These are phyloP conservation scores for Mortierella sp. DNA, from an alignment of 371 early-diverging fungal species.

Conservation along the genomic window DNA sequence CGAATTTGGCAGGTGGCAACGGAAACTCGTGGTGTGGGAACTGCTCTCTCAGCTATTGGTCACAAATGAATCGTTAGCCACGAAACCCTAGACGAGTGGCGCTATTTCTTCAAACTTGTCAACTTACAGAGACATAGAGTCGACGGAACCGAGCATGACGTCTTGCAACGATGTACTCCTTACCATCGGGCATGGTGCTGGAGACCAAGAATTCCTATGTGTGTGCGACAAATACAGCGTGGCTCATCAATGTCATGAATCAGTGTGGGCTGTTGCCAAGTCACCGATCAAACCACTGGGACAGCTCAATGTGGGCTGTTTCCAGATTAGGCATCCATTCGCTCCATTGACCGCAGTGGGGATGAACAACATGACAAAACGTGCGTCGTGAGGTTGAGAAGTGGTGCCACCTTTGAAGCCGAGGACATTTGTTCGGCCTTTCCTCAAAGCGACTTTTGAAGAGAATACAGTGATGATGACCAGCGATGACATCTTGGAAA, in stretches of 20 bases:
- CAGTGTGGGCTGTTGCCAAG: background rate
- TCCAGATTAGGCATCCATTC: too few relatives aligned
- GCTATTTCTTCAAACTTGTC: too few relatives aligned
- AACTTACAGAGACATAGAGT: conserved; percentile 33
- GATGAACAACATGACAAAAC: too few relatives aligned
- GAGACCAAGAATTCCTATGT: conserved; percentile 35
- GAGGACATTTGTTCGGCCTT: too few relatives aligned
- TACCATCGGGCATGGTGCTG: conserved; percentile 27
- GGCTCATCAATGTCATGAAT: too few relatives aligned
- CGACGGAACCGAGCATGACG: conserved; percentile 35
- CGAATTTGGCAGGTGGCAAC: conserved; percentile 30
- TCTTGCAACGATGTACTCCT: conserved; percentile 32
- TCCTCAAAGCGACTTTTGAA: too few relatives aligned
- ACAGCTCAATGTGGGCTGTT: background rate
- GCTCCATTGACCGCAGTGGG: too few relatives aligned
- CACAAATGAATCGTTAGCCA: background rate
- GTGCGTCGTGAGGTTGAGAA: too few relatives aligned
- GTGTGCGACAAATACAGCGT: background rate
- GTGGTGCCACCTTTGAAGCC: too few relatives aligned
- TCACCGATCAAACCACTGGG: background rate
- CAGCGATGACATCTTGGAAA: too few relatives aligned
- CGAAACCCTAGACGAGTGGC: too few relatives aligned
- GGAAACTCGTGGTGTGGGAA: conserved; percentile 43
- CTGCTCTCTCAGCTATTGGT: conserved; percentile 34
- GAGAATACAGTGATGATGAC: too few relatives aligned